Percentiles rank a stretch among this genome's conserved stretches.
Evolutionary conservation across 306 rosid genomes (phyloP).

Genomic region (Trichosanthes truncata): DNA sequence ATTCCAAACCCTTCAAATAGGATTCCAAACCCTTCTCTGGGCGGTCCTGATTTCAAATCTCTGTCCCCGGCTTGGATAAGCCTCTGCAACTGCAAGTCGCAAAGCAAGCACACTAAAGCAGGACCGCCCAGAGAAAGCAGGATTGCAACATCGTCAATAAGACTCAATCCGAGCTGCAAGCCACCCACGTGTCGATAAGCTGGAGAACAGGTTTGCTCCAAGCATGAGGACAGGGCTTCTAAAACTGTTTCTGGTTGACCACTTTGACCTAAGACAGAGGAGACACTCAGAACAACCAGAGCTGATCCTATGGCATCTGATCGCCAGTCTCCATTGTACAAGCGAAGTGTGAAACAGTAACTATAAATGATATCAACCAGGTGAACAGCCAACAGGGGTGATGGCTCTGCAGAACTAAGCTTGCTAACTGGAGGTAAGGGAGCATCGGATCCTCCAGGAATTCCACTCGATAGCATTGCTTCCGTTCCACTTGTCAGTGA

Average conservation of each 20-base stretch:
- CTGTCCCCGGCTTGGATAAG: conserved; percentile 54
- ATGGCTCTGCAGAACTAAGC: conserved; percentile 66
- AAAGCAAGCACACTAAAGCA: conserved; percentile 56
- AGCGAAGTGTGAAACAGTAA: conserved; percentile 73
- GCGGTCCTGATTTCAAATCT: conserved; percentile 41
- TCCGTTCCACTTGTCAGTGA: conserved; percentile 19
- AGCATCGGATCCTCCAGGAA: conserved; percentile 62
- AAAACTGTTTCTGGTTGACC: conserved; percentile 51
- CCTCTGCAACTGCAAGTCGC: conserved; percentile 41
- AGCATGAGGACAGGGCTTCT: conserved; percentile 62
- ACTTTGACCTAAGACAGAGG: conserved; percentile 65
- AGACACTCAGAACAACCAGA: conserved; percentile 49
- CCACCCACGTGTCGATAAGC: conserved; percentile 64
- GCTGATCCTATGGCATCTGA: conserved; percentile 64
- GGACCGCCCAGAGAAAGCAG: conserved; percentile 42
- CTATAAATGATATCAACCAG: conserved; percentile 64
- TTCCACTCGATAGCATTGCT: conserved; percentile 27
- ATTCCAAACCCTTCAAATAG: too few relatives aligned
- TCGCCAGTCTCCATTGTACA: conserved; percentile 82
- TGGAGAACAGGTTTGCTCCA: conserved; percentile 74
- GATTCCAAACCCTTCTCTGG: too few relatives aligned
- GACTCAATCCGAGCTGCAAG: conserved; percentile 50
- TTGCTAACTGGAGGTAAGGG: conserved; percentile 59
- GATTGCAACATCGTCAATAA: conserved; percentile 45
- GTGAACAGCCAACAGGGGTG: conserved; percentile 69